These are phyloP conservation scores for Pseudocercospora fijiensis DNA, from an alignment of 2,329 filamentous ascomycete species.

Conservation along the genomic window DNA sequence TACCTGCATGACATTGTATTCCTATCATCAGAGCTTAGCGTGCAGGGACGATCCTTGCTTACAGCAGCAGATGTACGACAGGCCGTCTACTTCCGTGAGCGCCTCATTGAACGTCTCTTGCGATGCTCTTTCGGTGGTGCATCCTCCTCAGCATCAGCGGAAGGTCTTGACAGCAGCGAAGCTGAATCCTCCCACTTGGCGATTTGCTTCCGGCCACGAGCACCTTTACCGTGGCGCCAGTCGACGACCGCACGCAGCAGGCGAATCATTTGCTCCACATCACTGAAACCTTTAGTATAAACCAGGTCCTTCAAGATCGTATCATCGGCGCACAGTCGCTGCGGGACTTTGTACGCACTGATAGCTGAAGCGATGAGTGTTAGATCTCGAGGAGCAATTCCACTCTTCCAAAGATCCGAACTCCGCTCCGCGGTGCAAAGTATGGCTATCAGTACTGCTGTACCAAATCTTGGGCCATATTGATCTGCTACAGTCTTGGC, in stretches of 20 bases:
- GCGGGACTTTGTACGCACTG: not conserved
- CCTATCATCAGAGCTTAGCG: not conserved
- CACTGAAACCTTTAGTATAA: not conserved
- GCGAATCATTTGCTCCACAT: slow-evolving; percentile 15
- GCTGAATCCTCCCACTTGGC: not conserved
- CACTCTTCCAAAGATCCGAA: not conserved
- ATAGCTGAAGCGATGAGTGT: not conserved
- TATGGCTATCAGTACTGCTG: slow-evolving; percentile 7
- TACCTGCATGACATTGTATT: not conserved
- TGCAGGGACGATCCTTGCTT: not conserved
- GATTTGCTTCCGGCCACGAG: not conserved
- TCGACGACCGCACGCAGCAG: slow-evolving; percentile 14
- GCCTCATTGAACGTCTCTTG: not conserved
- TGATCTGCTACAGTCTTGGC: not conserved
- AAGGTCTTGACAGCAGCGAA: not conserved
- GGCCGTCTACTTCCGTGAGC: not conserved
- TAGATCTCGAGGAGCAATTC: not conserved
- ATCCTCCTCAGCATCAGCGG: not conserved
- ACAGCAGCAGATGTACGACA: not conserved
- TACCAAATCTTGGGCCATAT: slow-evolving; percentile 1
- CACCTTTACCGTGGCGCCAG: slow-evolving; percentile 8
- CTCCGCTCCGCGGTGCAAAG: not conserved
- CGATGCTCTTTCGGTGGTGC: not conserved
- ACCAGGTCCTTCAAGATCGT: slow-evolving; percentile 10
- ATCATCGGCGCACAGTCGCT: slow-evolving; percentile 4